Percentiles rank a stretch among this genome's conserved stretches.
Evolutionary conservation across 225 moss, liverwort and hornwort species (phyloP).

Genomic region (Ulota crispa): DNA sequence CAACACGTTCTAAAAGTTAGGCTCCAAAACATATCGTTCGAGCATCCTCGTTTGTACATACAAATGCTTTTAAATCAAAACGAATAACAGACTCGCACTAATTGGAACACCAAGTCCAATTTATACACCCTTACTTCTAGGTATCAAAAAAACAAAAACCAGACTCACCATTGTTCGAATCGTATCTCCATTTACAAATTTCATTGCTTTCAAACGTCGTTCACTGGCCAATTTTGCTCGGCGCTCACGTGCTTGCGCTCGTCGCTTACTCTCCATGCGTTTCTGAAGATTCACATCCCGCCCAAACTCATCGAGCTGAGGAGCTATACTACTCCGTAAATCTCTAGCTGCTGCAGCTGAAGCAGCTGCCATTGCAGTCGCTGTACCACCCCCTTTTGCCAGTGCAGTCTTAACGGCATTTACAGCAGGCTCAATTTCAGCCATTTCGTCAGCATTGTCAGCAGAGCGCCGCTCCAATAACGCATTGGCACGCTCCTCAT

Average conservation of each 20-base stretch:
- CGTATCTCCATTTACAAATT: slow-evolving; percentile 59
- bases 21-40: neutral
- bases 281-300: slow-evolving; percentile 94
- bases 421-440: slow-evolving; percentile 83
- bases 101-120: neutral
- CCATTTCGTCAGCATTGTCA: slow-evolving; percentile 84
- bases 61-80: neutral
- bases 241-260: slow-evolving; percentile 75
- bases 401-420: slow-evolving; percentile 75
- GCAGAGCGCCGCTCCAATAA: slow-evolving; percentile 78
- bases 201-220: slow-evolving; percentile 41
- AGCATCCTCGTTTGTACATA: neutral
- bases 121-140: neutral
- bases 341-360: slow-evolving; percentile 66
- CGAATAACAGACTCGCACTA: neutral
- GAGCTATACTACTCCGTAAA: slow-evolving; percentile 53
- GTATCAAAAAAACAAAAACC: slow-evolving; percentile 1
- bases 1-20: slow-evolving; percentile 11
- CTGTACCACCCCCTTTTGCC: slow-evolving; percentile 77
- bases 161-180: slow-evolving; percentile 46
- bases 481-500: slow-evolving; percentile 97
- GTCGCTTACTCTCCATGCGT: slow-evolving; percentile 79
- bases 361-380: slow-evolving; percentile 65
- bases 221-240: slow-evolving; percentile 54
- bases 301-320: slow-evolving; percentile 95